Base-by-base conservation (phyloP, 2,329 filamentous ascomycete species). In the Diplodia intermedia region DNA sequence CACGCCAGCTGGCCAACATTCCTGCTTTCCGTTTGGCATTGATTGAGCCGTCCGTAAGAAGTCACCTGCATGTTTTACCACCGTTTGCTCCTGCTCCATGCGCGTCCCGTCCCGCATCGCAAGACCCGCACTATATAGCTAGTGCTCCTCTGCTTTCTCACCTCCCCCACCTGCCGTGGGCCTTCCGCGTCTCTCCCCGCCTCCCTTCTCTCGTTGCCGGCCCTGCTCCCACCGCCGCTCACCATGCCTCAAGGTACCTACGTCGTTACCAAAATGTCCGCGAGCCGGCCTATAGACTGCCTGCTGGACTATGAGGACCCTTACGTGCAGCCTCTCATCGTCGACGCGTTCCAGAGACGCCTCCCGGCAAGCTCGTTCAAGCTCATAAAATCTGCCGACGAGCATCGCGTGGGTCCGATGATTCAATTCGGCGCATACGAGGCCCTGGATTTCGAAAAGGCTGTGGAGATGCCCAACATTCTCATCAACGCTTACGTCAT, bases 401-500 rank as follows among this genome's bases (percentile, higher is more conserved):
- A 84, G 43, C 76, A 88, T 11, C 26, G 29, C 6, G 84, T 81
- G 72, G 77, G 80, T 9, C 84, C 83, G 31, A 75, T 93, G 4
- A 83, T 99, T 2, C 91, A 97, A 78, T 94, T 97, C 76, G 87
- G 88, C 2, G 87, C 91, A 40, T 99, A 99, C 80, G 95, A 99
- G 79, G 84, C 87, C 52, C 87, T 98, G 69, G 91, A 97, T 76
- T 98, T 97, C 78, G 89, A 91, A 66, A 88, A 90, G 73, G 86
- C 91, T 20, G 83, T 91, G 68, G 78, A 83, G 1, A 84, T 92
- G 72, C 80, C 79, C 0, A 88, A 87, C 0, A 88, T 86, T 12
- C 83, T 97, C 1, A 85, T 92, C 72, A 98, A 97, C 80, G 92
- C 92, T 75, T 98, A 97, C 79, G 87, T 97, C 76, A 96, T 98